Conservation (phyloP, 441 rosid genomes). For the Gossypium trilobum region DNA sequence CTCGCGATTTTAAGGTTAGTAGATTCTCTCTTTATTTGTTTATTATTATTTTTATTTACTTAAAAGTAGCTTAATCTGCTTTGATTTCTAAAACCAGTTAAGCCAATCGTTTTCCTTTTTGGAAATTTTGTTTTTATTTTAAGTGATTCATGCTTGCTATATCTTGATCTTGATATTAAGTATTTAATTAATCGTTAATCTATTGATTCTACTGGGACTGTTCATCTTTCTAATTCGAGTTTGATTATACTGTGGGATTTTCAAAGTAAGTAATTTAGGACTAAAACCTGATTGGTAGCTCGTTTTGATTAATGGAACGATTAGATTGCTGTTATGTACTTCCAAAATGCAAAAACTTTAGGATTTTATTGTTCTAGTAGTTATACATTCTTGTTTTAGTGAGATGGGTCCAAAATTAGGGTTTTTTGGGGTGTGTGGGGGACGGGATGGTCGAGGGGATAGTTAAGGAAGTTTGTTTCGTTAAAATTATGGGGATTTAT, state of each 20-base stretch:
- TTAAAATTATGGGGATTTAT: neutral
- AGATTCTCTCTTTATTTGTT: neutral
- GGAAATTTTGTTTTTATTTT: neutral
- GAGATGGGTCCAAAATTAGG: conserved; percentile 19
- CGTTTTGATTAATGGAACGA: neutral
- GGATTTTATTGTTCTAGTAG: neutral
- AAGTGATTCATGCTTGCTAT: too few species aligned
- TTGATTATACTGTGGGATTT: conserved; percentile 7
- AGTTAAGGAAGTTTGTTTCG: neutral
- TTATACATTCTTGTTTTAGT: neutral
- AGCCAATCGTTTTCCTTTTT: conserved; percentile 11
- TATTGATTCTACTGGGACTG: too few species aligned
- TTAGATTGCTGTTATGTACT: neutral
- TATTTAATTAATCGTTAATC: too few species aligned
- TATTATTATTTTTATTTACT: neutral
- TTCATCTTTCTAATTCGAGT: neutral
- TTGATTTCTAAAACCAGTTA: conserved; percentile 20
- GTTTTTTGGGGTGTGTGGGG: conserved; percentile 7
- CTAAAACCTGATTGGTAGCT: conserved; percentile 17
- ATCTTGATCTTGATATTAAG: too few species aligned
- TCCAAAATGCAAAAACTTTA: conserved; percentile 9
- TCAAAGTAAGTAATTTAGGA: conserved; percentile 13
- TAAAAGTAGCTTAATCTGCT: neutral
- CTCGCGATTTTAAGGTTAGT: conserved; percentile 28
- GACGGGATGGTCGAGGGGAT: neutral